A percentile compares a stretch with the other conserved stretches of the same genome.
Evolutionary conservation across 2,329 filamentous ascomycete species (phyloP).

Genomic region (Claviceps paspali): DNA sequence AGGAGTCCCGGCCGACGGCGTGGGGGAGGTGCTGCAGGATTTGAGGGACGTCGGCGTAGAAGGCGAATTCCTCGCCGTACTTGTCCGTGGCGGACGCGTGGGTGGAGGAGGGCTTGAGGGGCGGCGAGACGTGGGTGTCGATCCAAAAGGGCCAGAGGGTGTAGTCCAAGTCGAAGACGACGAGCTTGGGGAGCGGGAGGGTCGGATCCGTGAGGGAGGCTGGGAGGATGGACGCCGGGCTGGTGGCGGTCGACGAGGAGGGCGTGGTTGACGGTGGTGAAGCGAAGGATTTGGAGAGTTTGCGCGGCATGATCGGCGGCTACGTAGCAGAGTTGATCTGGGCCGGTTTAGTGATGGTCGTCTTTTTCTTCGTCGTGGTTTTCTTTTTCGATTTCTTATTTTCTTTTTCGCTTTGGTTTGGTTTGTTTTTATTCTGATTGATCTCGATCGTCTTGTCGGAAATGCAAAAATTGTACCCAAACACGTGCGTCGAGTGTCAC

Average conservation of each 20-base stretch:
- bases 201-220: slow-evolving; percentile 31
- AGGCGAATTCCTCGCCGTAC: slow-evolving; percentile 50
- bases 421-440: too few relatives aligned
- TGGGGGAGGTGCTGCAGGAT: slow-evolving; percentile 36
- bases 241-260: slow-evolving; percentile 1
- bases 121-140: slow-evolving; percentile 75
- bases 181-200: slow-evolving; percentile 61
- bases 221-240: slow-evolving; percentile 14
- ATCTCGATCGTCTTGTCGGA: too few relatives aligned
- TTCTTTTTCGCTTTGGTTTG: too few relatives aligned
- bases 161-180: slow-evolving; percentile 95
- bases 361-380: neutral
- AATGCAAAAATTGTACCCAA: too few relatives aligned
- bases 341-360: neutral
- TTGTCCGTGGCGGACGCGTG: slow-evolving; percentile 34
- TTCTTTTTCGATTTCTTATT: too few relatives aligned
- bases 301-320: slow-evolving; percentile 18
- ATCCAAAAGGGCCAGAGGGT: slow-evolving; percentile 99
- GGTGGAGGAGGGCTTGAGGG: slow-evolving; percentile 37
- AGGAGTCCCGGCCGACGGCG: slow-evolving; percentile 25
- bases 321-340: too few relatives aligned
- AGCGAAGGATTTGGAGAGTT: slow-evolving; percentile 15
- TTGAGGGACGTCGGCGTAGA: slow-evolving; percentile 54
- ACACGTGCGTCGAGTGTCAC: too few relatives aligned
- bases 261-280: slow-evolving; percentile 2